Percentiles rank a stretch among this genome's conserved stretches.
These are phyloP conservation scores for Sporisorium iseilematis-ciliati DNA, from an alignment of 1,284 basidiomycete genomes.

Conservation along the genomic window DNA sequence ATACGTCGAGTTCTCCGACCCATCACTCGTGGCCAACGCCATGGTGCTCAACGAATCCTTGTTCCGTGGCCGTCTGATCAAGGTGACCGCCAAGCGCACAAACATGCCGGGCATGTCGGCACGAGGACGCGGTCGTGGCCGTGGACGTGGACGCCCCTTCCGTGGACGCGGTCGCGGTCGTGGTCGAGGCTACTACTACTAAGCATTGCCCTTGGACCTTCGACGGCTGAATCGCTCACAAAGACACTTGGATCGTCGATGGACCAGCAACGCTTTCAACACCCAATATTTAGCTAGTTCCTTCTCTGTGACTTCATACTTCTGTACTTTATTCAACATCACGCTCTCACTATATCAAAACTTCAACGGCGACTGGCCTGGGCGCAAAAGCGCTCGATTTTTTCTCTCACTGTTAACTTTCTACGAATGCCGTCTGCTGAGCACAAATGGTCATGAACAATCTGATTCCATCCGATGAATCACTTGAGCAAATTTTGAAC, in stretches of 20 bases:
- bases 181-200: constrained; percentile 54
- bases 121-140: constrained; percentile 62
- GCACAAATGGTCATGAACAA: constrained; percentile 1
- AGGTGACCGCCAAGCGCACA: constrained; percentile 72
- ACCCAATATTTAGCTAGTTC: not conserved
- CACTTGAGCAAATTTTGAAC: not conserved
- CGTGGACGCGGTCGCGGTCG: constrained; percentile 59
- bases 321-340: constrained; percentile 22
- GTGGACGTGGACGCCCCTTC: constrained; percentile 60
- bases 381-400: not conserved
- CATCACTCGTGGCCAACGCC: constrained; percentile 91
- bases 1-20: constrained; percentile 97
- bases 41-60: constrained; percentile 94
- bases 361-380: not conserved
- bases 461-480: constrained; percentile 1
- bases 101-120: constrained; percentile 65
- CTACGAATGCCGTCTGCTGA: not conserved
- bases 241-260: not conserved
- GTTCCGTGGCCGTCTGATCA: constrained; percentile 92
- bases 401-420: not conserved
- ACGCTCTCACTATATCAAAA: not conserved
- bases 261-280: not conserved
- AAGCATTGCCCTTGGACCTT: not conserved
- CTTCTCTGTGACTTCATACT: not conserved
- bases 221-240: not conserved